Percentiles rank a stretch among this genome's conserved stretches.
Conservation (phyloP, 257 asterid species). For the Petunia secreta region DNA sequence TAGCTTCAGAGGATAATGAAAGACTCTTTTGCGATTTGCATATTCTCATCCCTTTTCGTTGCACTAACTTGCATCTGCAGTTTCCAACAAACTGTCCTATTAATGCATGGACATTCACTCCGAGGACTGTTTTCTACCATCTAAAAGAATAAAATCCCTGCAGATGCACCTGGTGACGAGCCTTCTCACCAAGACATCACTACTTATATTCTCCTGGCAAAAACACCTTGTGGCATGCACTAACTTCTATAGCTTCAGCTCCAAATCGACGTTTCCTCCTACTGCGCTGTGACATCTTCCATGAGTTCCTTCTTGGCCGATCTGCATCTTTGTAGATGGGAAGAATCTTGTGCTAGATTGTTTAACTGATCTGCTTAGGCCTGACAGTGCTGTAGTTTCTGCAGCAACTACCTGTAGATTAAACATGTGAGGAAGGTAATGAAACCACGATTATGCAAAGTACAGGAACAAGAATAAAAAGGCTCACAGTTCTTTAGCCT, state of each 20-base stretch:
- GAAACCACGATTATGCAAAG: neutral
- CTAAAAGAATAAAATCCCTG: too few relatives aligned
- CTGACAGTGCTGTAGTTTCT: constrained; percentile 10
- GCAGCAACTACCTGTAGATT: too few relatives aligned
- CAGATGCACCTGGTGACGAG: too few relatives aligned
- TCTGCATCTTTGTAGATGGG: constrained; percentile 43
- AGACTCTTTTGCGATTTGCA: too few relatives aligned
- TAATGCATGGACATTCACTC: too few relatives aligned
- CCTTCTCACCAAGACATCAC: neutral
- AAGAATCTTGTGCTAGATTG: constrained; percentile 57
- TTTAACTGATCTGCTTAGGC: constrained; percentile 37
- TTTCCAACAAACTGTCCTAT: too few relatives aligned
- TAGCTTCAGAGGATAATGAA: too few relatives aligned
- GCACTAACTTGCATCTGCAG: too few relatives aligned
- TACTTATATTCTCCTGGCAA: neutral
- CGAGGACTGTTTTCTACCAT: too few relatives aligned
- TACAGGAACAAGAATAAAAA: neutral
- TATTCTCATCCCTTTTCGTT: too few relatives aligned
- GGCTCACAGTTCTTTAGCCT: constrained; percentile 4
- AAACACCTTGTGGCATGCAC: neutral
- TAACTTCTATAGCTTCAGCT: constrained; percentile 57
- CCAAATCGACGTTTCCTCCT: constrained; percentile 61
- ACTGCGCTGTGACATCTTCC: constrained; percentile 41
- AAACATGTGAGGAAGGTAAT: neutral
- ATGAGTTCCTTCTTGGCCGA: constrained; percentile 29